Percentiles rank a stretch among this genome's conserved stretches.
Evolutionary conservation across 306 rosid genomes (phyloP).

Genomic region (Arachis hypogaea): DNA sequence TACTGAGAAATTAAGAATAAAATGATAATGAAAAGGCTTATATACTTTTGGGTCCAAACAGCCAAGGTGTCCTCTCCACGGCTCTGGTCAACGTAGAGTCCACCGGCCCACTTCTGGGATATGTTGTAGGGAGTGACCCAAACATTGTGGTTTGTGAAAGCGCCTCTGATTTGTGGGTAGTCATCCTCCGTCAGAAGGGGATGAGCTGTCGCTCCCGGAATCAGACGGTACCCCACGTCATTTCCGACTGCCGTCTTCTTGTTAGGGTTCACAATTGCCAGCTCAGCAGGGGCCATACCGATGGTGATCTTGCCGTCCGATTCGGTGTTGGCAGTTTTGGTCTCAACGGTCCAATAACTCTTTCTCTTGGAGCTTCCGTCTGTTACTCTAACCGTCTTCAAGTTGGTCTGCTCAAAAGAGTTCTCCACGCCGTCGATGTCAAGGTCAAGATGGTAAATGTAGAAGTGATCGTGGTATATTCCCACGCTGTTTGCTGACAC

Average conservation of each 20-base stretch:
- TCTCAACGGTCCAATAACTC: conserved; percentile 54
- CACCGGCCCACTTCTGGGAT: conserved; percentile 70
- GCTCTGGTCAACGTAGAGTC: conserved; percentile 51
- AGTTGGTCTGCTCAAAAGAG: conserved; percentile 55
- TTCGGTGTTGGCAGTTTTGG: conserved; percentile 40
- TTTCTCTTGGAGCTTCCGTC: conserved; percentile 53
- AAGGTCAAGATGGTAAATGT: conserved; percentile 58
- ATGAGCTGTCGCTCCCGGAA: conserved; percentile 43
- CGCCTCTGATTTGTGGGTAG: conserved; percentile 63
- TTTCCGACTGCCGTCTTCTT: conserved; percentile 55
- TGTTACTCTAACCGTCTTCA: conserved; percentile 43
- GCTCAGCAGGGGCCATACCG: conserved; percentile 45
- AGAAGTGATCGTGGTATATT: conserved; percentile 66
- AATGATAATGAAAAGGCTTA: background rate
- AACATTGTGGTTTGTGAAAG: conserved; percentile 52
- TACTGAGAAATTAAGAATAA: no score
- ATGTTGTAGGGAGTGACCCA: conserved; percentile 67
- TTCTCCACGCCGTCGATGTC: conserved; percentile 62
- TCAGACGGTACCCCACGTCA: conserved; percentile 54
- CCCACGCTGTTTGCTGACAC: conserved; percentile 58
- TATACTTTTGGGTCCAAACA: conserved; percentile 51
- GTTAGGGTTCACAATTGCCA: conserved; percentile 56
- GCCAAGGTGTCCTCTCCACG: conserved; percentile 62
- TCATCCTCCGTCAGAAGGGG: conserved; percentile 54
- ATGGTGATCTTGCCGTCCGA: conserved; percentile 47